Conservation (phyloP, 1,284 basidiomycete species). For the Taiwanofungus camphoratus region DNA sequence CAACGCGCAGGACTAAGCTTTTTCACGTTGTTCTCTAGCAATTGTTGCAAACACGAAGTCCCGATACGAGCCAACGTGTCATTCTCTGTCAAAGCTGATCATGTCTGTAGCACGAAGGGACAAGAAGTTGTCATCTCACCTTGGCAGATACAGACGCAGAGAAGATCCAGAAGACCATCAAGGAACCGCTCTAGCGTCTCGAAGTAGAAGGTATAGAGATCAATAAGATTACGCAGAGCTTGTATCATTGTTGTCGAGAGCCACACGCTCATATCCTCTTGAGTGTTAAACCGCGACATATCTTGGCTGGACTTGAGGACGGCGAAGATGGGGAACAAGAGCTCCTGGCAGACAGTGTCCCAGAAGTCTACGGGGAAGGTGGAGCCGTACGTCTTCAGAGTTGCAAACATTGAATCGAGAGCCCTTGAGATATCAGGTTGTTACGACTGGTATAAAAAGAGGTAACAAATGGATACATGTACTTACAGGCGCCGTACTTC, state of each 20-base stretch:
- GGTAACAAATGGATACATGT: not conserved
- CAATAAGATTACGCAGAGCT: constrained; percentile 91
- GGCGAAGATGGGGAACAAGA: constrained; percentile 98
- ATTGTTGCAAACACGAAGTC: constrained; percentile 95
- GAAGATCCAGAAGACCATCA: constrained; percentile 86
- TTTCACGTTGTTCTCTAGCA: constrained; percentile 89
- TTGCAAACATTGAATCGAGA: constrained; percentile 92
- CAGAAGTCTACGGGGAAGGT: constrained; percentile 93
- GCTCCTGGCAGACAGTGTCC: constrained; percentile 95
- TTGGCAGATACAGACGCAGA: constrained; percentile 99
- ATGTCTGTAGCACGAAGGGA: not conserved
- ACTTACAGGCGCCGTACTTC: constrained; percentile 93
- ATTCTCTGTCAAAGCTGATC: constrained; percentile 69
- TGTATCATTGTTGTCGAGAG: constrained; percentile 99
- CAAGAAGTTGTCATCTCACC: constrained; percentile 45
- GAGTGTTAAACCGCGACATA: constrained; percentile 87
- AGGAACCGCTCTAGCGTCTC: constrained; percentile 87
- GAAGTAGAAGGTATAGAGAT: constrained; percentile 96
- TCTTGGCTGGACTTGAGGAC: constrained; percentile 91
- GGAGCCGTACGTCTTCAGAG: constrained; percentile 86
- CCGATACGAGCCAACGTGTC: constrained; percentile 98
- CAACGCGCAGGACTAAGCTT: constrained; percentile 85
- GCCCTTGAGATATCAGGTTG: constrained; percentile 52
- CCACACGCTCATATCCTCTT: constrained; percentile 99
- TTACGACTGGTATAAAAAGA: not conserved